Conservation (phyloP, 1,284 basidiomycete species). For the Rhodofomes roseus region DNA sequence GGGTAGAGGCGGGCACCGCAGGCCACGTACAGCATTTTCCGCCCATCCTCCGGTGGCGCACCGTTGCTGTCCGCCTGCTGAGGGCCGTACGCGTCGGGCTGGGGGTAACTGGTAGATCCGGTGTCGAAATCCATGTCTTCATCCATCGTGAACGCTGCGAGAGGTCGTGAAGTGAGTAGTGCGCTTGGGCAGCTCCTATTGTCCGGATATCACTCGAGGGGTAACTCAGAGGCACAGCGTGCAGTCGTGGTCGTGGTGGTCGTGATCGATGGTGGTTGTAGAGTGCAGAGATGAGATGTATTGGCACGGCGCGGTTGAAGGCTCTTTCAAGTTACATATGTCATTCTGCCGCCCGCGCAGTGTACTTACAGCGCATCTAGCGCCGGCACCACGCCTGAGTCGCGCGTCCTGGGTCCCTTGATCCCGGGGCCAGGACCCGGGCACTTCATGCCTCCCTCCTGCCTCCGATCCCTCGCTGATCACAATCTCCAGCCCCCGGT, state of each 20-base stretch:
- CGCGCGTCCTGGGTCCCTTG: constrained; percentile 32
- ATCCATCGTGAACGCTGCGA: constrained; percentile 51
- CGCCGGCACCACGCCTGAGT: constrained; percentile 26
- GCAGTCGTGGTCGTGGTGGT: background rate
- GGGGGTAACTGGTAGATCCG: constrained; percentile 30
- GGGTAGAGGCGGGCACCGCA: constrained; percentile 2
- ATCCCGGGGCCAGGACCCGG: constrained; percentile 7
- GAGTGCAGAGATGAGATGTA: constrained; percentile 11
- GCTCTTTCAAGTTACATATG: constrained; percentile 20
- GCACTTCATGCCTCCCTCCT: background rate
- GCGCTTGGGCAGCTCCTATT: constrained; percentile 7
- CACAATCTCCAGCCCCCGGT: background rate
- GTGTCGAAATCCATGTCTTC: constrained; percentile 70
- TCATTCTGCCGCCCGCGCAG: constrained; percentile 15
- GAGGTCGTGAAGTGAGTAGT: constrained; percentile 7
- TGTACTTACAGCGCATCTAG: constrained; percentile 12
- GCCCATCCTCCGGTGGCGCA: constrained; percentile 31
- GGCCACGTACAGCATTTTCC: constrained; percentile 72
- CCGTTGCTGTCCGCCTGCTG: constrained; percentile 30
- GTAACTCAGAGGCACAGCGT: background rate
- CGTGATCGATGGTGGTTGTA: constrained; percentile 18
- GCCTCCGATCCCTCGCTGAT: background rate
- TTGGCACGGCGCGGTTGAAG: constrained; percentile 18
- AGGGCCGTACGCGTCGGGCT: constrained; percentile 35
- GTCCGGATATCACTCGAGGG: constrained; percentile 6